These are phyloP conservation scores for Kuraishia borneana DNA, from an alignment of 805 yeast genomes.

Conservation along the genomic window DNA sequence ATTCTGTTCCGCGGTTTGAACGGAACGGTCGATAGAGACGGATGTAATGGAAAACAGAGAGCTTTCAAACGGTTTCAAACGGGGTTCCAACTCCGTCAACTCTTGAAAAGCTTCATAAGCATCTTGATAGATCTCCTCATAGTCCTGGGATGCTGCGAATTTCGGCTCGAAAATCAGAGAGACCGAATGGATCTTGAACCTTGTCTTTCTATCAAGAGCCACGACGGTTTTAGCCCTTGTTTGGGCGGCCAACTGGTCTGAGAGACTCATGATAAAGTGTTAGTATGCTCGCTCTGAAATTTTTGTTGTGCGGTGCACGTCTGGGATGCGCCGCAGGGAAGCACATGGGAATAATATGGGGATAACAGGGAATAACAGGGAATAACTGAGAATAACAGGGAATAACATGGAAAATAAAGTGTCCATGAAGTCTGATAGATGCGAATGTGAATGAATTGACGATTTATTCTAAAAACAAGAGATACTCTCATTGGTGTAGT, in stretches of 20 bases:
- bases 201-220: conserved; percentile 74
- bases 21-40: conserved; percentile 66
- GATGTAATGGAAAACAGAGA: conserved; percentile 81
- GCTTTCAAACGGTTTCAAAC: conserved; percentile 57
- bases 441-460: no score
- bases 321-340: background rate
- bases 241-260: conserved; percentile 71
- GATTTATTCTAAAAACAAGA: no score
- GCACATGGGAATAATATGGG: background rate
- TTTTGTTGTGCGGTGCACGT: background rate
- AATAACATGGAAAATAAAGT: no score
- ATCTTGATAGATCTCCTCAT: conserved; percentile 62
- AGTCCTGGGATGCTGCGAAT: conserved; percentile 91
- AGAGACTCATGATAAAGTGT: conserved; percentile 34
- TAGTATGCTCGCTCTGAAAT: background rate
- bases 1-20: conserved; percentile 69
- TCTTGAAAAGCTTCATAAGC: conserved; percentile 71
- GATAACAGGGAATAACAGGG: background rate
- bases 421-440: no score
- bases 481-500: no score
- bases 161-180: conserved; percentile 81
- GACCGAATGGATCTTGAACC: conserved; percentile 80
- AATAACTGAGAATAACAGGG: no score
- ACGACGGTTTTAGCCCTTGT: conserved; percentile 55
- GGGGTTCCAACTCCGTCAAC: conserved; percentile 57